Conservation (phyloP, 2,329 filamentous ascomycete genomes). For the Pestalotiopsis sp. region DNA sequence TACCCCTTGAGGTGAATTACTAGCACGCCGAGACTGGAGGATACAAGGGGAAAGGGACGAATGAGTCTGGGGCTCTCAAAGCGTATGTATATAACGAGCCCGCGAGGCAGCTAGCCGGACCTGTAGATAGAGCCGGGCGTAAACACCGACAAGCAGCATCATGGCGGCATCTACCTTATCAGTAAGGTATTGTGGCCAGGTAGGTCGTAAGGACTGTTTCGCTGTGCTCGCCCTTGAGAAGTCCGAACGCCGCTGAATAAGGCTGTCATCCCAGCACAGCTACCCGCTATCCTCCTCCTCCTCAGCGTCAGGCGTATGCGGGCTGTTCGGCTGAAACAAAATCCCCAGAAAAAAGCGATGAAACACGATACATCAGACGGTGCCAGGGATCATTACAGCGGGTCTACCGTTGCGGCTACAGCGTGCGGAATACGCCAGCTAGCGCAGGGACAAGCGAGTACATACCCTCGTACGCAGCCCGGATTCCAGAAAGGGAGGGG, state of each 20-base stretch:
- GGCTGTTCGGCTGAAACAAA: neutral
- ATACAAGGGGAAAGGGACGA: too few species aligned
- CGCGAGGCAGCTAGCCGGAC: neutral
- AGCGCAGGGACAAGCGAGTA: neutral
- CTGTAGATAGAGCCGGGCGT: neutral
- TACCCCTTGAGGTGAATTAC: too few species aligned
- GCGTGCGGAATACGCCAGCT: neutral
- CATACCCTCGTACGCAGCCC: too few species aligned
- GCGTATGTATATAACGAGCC: too few species aligned
- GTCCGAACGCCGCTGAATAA: neutral
- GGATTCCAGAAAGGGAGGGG: neutral
- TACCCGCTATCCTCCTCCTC: too few species aligned
- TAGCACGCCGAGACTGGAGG: too few species aligned
- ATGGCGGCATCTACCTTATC: neutral
- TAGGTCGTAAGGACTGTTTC: neutral
- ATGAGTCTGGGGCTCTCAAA: too few species aligned
- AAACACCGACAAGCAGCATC: neutral
- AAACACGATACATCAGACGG: neutral
- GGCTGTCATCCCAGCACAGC: neutral
- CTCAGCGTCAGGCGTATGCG: neutral
- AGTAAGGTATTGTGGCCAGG: neutral
- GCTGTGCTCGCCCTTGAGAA: neutral
- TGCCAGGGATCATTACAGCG: neutral
- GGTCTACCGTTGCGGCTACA: slow-evolving; percentile 3
- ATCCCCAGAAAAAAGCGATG: slow-evolving; percentile 1